Conservation (phyloP, 345 rosid species). For the Boechera divaricarpa region DNA sequence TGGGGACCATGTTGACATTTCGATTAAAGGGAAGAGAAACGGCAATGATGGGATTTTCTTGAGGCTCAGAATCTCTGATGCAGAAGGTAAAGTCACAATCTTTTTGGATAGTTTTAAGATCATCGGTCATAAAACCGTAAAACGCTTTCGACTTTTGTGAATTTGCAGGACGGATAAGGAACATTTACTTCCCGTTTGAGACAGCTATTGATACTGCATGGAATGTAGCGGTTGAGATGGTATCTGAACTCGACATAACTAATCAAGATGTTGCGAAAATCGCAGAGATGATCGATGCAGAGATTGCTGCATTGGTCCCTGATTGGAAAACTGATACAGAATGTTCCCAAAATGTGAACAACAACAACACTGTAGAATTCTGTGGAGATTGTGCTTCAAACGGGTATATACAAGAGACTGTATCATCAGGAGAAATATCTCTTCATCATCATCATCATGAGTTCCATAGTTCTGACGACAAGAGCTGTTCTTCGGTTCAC, state of each 20-base stretch:
- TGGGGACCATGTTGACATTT: slow-evolving; percentile 66
- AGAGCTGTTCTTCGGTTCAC: slow-evolving; percentile 56
- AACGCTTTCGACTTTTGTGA: neutral
- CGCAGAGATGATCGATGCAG: slow-evolving; percentile 88
- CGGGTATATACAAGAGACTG: slow-evolving; percentile 48
- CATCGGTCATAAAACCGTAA: neutral
- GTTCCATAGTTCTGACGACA: slow-evolving; percentile 48
- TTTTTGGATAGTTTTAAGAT: slow-evolving; percentile 12
- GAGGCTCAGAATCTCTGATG: slow-evolving; percentile 81
- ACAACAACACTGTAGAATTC: slow-evolving; percentile 28
- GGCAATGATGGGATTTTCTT: slow-evolving; percentile 80
- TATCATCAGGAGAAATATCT: slow-evolving; percentile 57
- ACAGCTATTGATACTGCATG: slow-evolving; percentile 69
- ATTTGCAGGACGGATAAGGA: slow-evolving; percentile 67
- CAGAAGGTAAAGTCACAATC: slow-evolving; percentile 63
- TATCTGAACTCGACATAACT: slow-evolving; percentile 77
- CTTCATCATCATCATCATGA: slow-evolving; percentile 49
- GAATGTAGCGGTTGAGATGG: slow-evolving; percentile 90
- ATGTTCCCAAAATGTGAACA: slow-evolving; percentile 14
- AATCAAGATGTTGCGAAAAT: slow-evolving; percentile 83
- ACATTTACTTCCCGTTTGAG: slow-evolving; percentile 92
- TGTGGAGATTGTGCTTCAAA: slow-evolving; percentile 56
- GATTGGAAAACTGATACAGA: slow-evolving; percentile 64
- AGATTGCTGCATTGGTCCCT: slow-evolving; percentile 73
- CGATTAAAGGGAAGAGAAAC: slow-evolving; percentile 76